These are phyloP conservation scores for Prinsepia uniflora DNA, from an alignment of 306 rosid species.

Conservation along the genomic window DNA sequence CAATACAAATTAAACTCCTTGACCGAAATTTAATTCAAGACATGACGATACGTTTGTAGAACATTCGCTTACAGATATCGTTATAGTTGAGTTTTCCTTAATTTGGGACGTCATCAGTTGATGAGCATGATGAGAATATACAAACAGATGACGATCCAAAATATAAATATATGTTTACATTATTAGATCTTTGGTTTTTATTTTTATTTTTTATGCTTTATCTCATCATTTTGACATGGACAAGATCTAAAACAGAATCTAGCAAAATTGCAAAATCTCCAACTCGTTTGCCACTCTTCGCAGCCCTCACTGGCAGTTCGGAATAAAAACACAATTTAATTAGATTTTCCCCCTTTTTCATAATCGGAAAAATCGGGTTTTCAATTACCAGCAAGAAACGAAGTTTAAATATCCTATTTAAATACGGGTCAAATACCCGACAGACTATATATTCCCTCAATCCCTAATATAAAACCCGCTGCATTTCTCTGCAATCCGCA, in stretches of 20 bases:
- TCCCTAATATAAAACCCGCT: not conserved
- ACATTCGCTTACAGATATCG: no score
- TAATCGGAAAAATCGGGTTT: not conserved
- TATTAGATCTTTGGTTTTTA: not conserved
- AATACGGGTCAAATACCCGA: conserved; percentile 12
- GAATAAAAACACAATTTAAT: not conserved
- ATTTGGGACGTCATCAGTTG: not conserved
- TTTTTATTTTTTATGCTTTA: not conserved
- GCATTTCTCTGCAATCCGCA: not conserved
- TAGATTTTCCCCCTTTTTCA: not conserved
- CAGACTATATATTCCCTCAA: conserved; percentile 18
- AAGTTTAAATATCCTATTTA: no score
- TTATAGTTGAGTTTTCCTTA: not conserved
- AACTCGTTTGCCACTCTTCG: not conserved
- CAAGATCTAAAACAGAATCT: conserved; percentile 20
- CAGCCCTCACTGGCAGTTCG: conserved; percentile 1
- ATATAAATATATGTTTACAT: not conserved
- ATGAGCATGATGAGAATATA: not conserved
- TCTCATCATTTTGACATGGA: conserved; percentile 3
- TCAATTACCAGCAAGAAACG: not conserved
- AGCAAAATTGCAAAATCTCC: conserved; percentile 5
- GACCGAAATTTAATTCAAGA: no score
- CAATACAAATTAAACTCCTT: not conserved
- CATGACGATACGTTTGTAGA: no score
- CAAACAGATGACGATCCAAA: not conserved